These are phyloP conservation scores for Abrus precatorius DNA, from an alignment of 306 rosid species.

Conservation along the genomic window DNA sequence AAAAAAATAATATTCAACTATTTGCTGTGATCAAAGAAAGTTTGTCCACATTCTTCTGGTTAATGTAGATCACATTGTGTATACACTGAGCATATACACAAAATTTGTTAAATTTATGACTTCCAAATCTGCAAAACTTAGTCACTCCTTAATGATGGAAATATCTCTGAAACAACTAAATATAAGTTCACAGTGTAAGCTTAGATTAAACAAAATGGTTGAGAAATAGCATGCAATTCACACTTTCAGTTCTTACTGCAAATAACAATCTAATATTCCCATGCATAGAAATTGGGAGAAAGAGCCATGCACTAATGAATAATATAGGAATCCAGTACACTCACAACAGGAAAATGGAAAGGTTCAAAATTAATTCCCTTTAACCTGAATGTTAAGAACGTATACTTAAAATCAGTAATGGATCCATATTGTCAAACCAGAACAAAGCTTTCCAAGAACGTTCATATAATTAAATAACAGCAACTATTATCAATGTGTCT, in stretches of 20 bases:
- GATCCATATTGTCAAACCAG: background rate
- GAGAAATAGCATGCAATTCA: background rate
- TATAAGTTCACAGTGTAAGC: background rate
- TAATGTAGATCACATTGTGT: background rate
- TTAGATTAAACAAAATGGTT: background rate
- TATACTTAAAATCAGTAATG: background rate
- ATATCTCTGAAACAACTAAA: background rate
- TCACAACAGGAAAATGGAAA: background rate
- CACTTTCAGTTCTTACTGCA: conserved; percentile 1
- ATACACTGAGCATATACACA: background rate
- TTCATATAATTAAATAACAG: background rate
- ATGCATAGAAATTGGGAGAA: background rate
- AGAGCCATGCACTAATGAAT: background rate
- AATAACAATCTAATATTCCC: background rate
- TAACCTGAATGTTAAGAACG: background rate
- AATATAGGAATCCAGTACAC: background rate
- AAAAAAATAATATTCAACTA: conserved; percentile 1
- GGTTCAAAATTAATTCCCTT: background rate
- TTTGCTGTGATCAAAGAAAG: background rate
- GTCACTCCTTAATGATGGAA: background rate
- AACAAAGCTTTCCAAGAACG: background rate
- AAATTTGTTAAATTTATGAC: background rate
- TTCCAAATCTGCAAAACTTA: background rate
- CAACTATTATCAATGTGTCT: background rate
- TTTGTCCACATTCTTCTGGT: background rate